Base-by-base conservation (phyloP, 2,329 filamentous ascomycete genomes). In the Colletotrichum sp. region DNA sequence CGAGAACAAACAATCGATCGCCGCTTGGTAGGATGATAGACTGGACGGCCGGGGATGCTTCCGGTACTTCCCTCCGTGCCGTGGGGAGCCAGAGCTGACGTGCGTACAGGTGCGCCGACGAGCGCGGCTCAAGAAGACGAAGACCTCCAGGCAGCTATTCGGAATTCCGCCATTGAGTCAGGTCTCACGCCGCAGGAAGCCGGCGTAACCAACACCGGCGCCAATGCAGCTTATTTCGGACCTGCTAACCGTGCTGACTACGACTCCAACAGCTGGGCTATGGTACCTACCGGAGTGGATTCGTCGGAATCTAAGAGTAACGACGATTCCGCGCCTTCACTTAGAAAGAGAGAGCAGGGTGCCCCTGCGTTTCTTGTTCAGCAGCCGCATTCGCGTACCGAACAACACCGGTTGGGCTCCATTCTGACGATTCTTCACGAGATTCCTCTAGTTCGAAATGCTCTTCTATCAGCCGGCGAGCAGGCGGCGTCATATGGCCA, bases 361-460 rank as follows among this genome's bases (percentile, higher is more conserved):
- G 83, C 83, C 0, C 91, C 91, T 3, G 90, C 88, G 2, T 91
- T 93, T 77, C 82, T 93, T 25, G 74, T 87, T 1, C 81, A 83
- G 34, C 64, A 68, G n/a, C 76, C 76, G 7, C 85, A 85, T 57
- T 87, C 81, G 44, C 81, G 82, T 25, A 80, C 83, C 6, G 77
- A 79, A 0, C 79, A 82, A 22, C 88, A 89, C 77, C 84, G 87
- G 16, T 80, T 93, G 1, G 90, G 89, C 3, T 88, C 87, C 0
- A 81, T 93, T 5, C 78, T 93, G 15, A 91, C 91, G 6, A 90
- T 93, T 9, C 86, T 91, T 52, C 90, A 93, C 79, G 86, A 89
- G 71, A 93, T 93, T 28, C 91, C 92, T 2, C 82, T 91, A 1
- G 87, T 87, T 1, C 87, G 91, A 68, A 92, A 93, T 77, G 83